These are phyloP conservation scores for Castanospermum australe DNA, from an alignment of 306 rosid genomes.

Conservation along the genomic window DNA sequence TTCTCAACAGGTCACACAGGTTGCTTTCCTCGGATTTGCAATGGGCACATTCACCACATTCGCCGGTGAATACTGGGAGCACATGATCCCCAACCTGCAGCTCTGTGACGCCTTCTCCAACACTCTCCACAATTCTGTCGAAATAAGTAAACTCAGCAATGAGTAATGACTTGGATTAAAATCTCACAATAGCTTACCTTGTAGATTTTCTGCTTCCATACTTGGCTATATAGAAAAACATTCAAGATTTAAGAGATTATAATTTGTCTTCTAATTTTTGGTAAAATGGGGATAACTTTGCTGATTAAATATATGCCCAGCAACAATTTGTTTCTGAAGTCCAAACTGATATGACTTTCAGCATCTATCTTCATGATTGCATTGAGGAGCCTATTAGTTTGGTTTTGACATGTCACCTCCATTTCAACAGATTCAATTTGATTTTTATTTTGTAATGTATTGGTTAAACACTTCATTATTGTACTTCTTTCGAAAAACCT, in stretches of 20 bases:
- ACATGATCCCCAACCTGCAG: slow-evolving; percentile 43
- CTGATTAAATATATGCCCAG: not conserved
- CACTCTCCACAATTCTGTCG: slow-evolving; percentile 38
- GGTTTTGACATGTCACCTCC: not conserved
- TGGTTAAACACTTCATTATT: not conserved
- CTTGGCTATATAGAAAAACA: not conserved
- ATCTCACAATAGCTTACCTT: not conserved
- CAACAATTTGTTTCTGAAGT: not conserved
- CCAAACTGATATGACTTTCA: not conserved
- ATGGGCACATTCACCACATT: slow-evolving; percentile 41
- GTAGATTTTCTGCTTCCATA: not conserved
- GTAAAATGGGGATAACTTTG: not conserved
- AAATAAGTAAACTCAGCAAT: not conserved
- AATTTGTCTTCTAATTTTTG: not conserved
- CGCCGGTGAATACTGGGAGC: slow-evolving; percentile 41
- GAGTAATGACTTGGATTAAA: not conserved
- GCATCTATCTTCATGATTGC: not conserved
- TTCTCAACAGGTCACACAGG: slow-evolving; percentile 39
- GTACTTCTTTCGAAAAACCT: not conserved
- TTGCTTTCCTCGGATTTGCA: slow-evolving; percentile 51
- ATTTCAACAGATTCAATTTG: too few relatives aligned
- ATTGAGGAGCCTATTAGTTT: not conserved
- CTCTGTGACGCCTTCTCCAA: slow-evolving; percentile 36
- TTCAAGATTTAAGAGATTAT: not conserved
- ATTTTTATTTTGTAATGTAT: not conserved